Evolutionary conservation across 495 filamentous ascomycete species (phyloP).

Genomic region (Aspergillus nidulans): DNA sequence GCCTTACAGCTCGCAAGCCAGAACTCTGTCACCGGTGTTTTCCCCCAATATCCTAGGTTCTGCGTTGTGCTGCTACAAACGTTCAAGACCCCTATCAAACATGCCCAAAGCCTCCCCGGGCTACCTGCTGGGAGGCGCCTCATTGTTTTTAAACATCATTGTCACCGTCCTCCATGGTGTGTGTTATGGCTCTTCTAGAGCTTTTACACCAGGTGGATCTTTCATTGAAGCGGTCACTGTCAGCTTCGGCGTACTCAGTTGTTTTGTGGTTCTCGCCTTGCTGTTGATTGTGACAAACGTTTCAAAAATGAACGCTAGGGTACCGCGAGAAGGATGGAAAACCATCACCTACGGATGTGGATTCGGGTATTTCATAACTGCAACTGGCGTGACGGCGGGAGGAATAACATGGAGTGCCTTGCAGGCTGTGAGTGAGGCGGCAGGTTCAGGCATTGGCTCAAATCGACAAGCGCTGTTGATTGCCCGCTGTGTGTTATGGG

Average conservation of each 20-base stretch:
- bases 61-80: neutral
- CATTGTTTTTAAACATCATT: constrained; percentile 24
- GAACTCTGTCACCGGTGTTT: too few species aligned
- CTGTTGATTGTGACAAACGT: constrained; percentile 24
- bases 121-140: constrained; percentile 26
- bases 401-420: constrained; percentile 25
- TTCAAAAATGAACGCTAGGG: constrained; percentile 9
- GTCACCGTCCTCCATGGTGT: constrained; percentile 33
- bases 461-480: constrained; percentile 18
- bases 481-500: constrained; percentile 32
- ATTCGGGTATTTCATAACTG: constrained; percentile 28
- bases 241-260: constrained; percentile 27
- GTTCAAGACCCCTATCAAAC: neutral
- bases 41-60: neutral
- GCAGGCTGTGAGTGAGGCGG: constrained; percentile 5
- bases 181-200: constrained; percentile 25
- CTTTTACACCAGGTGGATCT: constrained; percentile 14
- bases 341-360: constrained; percentile 16
- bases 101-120: constrained; percentile 19
- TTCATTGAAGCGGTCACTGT: constrained; percentile 24
- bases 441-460: neutral
- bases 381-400: constrained; percentile 27
- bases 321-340: constrained; percentile 21
- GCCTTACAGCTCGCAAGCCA: too few species aligned
- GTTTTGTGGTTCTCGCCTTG: constrained; percentile 24